Percentiles rank a stretch among this genome's conserved stretches.
Conservation (phyloP, 768 basidiomycete species). For the Tulasnella sp. region DNA sequence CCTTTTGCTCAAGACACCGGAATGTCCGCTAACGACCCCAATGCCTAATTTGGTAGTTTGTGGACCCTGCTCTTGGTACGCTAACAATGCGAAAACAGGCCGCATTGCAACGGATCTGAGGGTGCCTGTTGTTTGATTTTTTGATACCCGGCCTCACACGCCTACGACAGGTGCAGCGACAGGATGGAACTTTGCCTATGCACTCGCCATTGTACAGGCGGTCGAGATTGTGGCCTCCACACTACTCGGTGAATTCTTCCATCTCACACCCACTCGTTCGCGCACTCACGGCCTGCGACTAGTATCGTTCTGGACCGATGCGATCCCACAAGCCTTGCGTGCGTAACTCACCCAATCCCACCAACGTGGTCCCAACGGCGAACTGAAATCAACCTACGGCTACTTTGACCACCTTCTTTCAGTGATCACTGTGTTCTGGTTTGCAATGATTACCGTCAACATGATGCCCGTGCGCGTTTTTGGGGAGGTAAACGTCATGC, state of each 20-base stretch:
- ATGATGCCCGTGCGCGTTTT: conserved; percentile 12
- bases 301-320: conserved; percentile 11
- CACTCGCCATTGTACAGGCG: conserved; percentile 17
- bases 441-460: conserved; percentile 10
- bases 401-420: background rate
- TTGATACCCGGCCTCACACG: background rate
- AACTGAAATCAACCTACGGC: background rate
- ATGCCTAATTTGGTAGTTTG: conserved; percentile 10
- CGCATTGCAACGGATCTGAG: background rate
- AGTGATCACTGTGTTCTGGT: conserved; percentile 18
- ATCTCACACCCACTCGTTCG: background rate
- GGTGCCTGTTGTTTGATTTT: background rate
- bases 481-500: conserved; percentile 15
- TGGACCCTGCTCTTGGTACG: conserved; percentile 14
- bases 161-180: conserved; percentile 14
- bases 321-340: conserved; percentile 8
- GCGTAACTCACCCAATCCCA: background rate
- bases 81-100: no score
- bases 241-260: conserved; percentile 14
- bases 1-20: background rate
- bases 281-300: background rate
- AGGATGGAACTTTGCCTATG: conserved; percentile 20
- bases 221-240: conserved; percentile 20
- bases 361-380: conserved; percentile 2
- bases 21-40: background rate